phyloP scores from a whole-genome alignment of 257 asterid species.

The Solanum appendiculatum region DNA sequence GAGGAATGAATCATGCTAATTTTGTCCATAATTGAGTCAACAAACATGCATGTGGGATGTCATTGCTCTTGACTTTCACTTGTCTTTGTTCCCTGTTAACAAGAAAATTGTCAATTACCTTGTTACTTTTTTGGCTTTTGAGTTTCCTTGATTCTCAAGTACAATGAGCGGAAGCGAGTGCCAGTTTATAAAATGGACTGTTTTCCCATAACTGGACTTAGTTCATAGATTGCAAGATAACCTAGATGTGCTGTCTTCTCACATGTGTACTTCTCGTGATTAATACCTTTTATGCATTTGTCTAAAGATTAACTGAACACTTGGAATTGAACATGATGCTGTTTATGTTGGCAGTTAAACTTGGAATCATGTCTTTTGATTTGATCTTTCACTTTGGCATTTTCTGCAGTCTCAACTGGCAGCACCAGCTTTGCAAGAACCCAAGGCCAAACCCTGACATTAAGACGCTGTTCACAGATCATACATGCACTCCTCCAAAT shows the following conservation, averaged over 20 bases:
- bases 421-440: conserved; percentile 94
- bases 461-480: conserved; percentile 84
- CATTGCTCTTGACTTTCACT: background rate
- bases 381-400: background rate
- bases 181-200: background rate
- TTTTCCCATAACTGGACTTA: background rate
- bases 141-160: background rate
- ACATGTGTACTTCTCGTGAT: background rate
- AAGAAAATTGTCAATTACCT: background rate
- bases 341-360: background rate
- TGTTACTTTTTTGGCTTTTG: background rate
- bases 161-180: background rate
- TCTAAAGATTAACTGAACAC: background rate
- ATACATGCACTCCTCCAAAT: conserved; percentile 72
- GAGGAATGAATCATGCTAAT: background rate
- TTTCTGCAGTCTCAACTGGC: conserved; percentile 88
- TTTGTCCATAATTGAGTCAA: background rate
- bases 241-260: background rate
- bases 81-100: background rate
- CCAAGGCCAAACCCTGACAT: conserved; percentile 97
- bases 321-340: background rate
- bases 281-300: background rate
- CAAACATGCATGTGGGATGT: background rate
- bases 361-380: background rate
- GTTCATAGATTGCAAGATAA: background rate